Evolutionary conservation across 495 filamentous ascomycete species (phyloP), one percentile per base, ranked within the genome.

Genomic region (Entonaema liquescens): DNA sequence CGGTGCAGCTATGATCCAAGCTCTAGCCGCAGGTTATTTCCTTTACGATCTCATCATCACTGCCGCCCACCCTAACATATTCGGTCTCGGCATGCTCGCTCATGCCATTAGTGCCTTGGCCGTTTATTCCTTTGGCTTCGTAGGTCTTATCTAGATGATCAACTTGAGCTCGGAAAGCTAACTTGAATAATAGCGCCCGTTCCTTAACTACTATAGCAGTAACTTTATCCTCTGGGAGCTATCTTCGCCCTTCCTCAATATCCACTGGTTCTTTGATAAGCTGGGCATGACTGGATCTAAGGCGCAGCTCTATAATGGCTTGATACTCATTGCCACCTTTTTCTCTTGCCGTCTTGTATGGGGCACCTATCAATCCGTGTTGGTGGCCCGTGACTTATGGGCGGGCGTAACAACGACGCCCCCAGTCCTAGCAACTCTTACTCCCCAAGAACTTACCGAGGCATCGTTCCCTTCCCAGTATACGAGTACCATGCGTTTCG

Each of bases 211-310:
- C 84, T 98, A 97, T 80, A 92, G 89, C 59, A 86, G 89, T 17
- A 88, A 89, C 58, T 98, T 99, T 83, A 93, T 99, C 75, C 93
- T 99, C 73, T 99, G 97, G 85, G 95, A 99, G 83, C 91, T 99
- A 62, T 97, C 93, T 59, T 91, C 89, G 72, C 93, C 93, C 13
- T 95, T 97, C 83, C 89, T 96, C 74, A 96, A 97, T 79, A 92
- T 98, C 81, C 95, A 99, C 85, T 99, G 95, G 95, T 98, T 99
- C 87, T 94, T 91, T 76, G 95, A 99, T 83, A 99, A 99, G 82
- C 85, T 98, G 74, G 89, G 92, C 78, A 90, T 97, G 86, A 99
- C 96, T 23, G 95, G 95, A 57, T 91, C 91, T 66, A 84, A 74
- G 15, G 73, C 76, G 2, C 71, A 78, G 63, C 70, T 77, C 29